These are phyloP conservation scores for Cardamine occulta DNA, from an alignment of 345 rosid species.

Conservation along the genomic window DNA sequence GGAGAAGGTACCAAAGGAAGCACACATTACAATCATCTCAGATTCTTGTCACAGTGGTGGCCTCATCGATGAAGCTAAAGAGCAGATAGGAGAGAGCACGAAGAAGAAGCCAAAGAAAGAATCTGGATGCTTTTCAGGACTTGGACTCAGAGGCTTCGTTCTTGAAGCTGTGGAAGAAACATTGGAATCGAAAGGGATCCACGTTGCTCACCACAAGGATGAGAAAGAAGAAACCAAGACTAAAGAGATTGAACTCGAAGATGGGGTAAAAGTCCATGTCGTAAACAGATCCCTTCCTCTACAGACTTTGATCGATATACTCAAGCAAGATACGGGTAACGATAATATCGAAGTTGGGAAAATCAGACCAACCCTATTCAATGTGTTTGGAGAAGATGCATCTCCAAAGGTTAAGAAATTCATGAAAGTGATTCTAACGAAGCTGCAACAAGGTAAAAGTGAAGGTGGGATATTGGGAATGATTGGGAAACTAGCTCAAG, in stretches of 20 bases:
- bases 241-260: slow-evolving; percentile 46
- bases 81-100: slow-evolving; percentile 95
- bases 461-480: slow-evolving; percentile 75
- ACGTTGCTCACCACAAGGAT: slow-evolving; percentile 49
- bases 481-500: slow-evolving; percentile 81
- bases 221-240: slow-evolving; percentile 50
- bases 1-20: slow-evolving; percentile 67
- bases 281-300: slow-evolving; percentile 80
- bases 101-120: slow-evolving; percentile 48
- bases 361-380: slow-evolving; percentile 82
- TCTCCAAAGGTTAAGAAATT: slow-evolving; percentile 94
- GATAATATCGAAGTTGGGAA: slow-evolving; percentile 79
- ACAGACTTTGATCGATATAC: slow-evolving; percentile 79
- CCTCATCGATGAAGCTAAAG: slow-evolving; percentile 87
- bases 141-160: slow-evolving; percentile 53
- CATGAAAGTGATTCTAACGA: slow-evolving; percentile 74
- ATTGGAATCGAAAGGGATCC: slow-evolving; percentile 66
- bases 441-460: slow-evolving; percentile 56
- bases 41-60: slow-evolving; percentile 99
- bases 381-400: slow-evolving; percentile 85
- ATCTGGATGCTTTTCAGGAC: slow-evolving; percentile 49
- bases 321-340: slow-evolving; percentile 85
- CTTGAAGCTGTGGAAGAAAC: slow-evolving; percentile 54
- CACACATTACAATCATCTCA: slow-evolving; percentile 71
- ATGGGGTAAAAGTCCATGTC: slow-evolving; percentile 50